Conservation (phyloP, 73 alveolate species). For the Symbiodinium natans region DNA sequence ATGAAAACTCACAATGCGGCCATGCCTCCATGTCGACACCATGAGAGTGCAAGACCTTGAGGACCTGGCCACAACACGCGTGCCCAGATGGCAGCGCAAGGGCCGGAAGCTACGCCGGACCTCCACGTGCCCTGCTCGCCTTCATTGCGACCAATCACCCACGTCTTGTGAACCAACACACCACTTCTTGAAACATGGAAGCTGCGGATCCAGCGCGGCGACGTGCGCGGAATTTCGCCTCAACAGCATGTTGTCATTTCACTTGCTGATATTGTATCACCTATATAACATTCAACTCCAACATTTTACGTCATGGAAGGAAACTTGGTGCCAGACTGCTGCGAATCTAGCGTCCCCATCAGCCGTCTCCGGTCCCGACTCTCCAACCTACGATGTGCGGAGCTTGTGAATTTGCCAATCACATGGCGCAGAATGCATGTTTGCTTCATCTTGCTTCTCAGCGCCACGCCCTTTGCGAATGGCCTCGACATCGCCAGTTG, state of each 20-base stretch:
- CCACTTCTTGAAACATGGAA: not conserved
- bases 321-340: not conserved
- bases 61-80: constrained; percentile 20
- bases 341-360: constrained; percentile 21
- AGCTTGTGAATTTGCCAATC: not conserved
- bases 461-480: constrained; percentile 32
- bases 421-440: no score
- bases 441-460: not conserved
- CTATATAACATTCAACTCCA: not conserved
- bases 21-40: constrained; percentile 44
- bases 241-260: no score
- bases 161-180: not conserved
- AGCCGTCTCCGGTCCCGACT: constrained; percentile 66
- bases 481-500: constrained; percentile 18
- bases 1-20: not conserved
- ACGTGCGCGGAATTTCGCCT: constrained; percentile 52
- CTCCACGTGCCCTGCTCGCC: constrained; percentile 1
- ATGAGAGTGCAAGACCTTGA: constrained; percentile 25
- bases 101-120: not conserved
- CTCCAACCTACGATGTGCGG: constrained; percentile 2
- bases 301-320: not conserved
- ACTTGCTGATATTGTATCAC: not conserved
- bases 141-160: not conserved
- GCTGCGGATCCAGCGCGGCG: constrained; percentile 44
- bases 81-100: no score